Evolutionary conservation across 1,139 yeast species (phyloP).

Genomic region (Hanseniaspora gamundiae): DNA sequence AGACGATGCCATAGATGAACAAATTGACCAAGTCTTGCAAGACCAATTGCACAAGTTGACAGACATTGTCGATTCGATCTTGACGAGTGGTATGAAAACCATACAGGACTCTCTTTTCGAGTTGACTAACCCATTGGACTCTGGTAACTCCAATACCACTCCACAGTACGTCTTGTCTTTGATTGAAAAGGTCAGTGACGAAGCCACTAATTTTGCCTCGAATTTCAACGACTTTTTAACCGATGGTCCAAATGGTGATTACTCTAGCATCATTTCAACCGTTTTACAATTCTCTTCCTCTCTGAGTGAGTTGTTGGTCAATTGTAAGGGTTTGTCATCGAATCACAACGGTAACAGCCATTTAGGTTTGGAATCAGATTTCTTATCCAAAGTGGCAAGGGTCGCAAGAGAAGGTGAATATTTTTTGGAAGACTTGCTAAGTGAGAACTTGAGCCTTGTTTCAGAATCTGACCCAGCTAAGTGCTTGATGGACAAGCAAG

Average conservation of each 20-base stretch:
- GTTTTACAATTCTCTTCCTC: conserved; percentile 58
- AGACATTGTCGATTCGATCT: conserved; percentile 58
- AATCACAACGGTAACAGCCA: conserved; percentile 29
- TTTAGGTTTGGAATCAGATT: conserved; percentile 40
- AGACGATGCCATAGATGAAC: conserved; percentile 45
- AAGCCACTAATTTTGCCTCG: conserved; percentile 72
- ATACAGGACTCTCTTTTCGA: conserved; percentile 66
- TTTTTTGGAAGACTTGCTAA: conserved; percentile 49
- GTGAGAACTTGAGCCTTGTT: conserved; percentile 36
- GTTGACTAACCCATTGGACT: conserved; percentile 68
- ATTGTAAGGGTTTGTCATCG: conserved; percentile 48
- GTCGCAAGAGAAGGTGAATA: conserved; percentile 51
- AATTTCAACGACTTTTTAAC: conserved; percentile 68
- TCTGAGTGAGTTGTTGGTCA: conserved; percentile 52
- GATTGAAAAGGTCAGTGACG: conserved; percentile 57
- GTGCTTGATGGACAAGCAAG: conserved; percentile 53
- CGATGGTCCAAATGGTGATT: conserved; percentile 66
- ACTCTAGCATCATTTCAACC: conserved; percentile 51
- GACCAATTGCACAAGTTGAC: conserved; percentile 41
- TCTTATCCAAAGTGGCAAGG: conserved; percentile 39
- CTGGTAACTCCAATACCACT: conserved; percentile 69
- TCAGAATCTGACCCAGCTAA: conserved; percentile 19
- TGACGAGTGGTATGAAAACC: conserved; percentile 57
- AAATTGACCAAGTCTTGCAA: conserved; percentile 42
- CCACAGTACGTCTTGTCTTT: conserved; percentile 52